Conservation (phyloP, 2,329 filamentous ascomycete species). For the Eutypa lata region DNA sequence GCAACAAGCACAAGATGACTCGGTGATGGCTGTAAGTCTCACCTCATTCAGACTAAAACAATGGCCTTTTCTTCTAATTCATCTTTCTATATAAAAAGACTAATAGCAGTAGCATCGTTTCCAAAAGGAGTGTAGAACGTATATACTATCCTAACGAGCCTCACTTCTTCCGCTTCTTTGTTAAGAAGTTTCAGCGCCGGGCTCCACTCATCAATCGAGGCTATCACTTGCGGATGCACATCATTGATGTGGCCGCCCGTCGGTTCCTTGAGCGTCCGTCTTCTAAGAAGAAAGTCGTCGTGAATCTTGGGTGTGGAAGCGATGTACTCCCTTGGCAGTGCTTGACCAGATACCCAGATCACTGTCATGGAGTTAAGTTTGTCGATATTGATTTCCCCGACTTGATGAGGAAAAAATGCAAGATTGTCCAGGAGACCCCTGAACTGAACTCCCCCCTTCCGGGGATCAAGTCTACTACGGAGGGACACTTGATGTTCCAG, state of each 20-base stretch:
- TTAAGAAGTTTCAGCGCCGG: constrained; percentile 76
- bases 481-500: constrained; percentile 52
- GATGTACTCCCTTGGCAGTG: constrained; percentile 87
- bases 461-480: constrained; percentile 37
- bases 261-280: constrained; percentile 62
- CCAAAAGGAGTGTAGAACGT: constrained; percentile 88
- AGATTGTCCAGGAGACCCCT: constrained; percentile 61
- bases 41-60: background rate
- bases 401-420: constrained; percentile 71
- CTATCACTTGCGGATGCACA: constrained; percentile 82
- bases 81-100: constrained; percentile 49
- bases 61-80: constrained; percentile 1
- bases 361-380: constrained; percentile 61
- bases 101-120: constrained; percentile 88
- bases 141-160: constrained; percentile 75
- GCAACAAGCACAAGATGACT: constrained; percentile 40
- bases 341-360: constrained; percentile 60
- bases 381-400: constrained; percentile 85
- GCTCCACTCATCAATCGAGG: constrained; percentile 89
- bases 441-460: constrained; percentile 54
- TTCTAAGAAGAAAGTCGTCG: constrained; percentile 64
- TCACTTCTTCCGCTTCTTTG: constrained; percentile 85
- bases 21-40: constrained; percentile 50
- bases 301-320: constrained; percentile 88
- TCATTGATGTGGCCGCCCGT: constrained; percentile 71